Base-by-base conservation (phyloP, 768 basidiomycete species). In the Mycena belliarum region DNA sequence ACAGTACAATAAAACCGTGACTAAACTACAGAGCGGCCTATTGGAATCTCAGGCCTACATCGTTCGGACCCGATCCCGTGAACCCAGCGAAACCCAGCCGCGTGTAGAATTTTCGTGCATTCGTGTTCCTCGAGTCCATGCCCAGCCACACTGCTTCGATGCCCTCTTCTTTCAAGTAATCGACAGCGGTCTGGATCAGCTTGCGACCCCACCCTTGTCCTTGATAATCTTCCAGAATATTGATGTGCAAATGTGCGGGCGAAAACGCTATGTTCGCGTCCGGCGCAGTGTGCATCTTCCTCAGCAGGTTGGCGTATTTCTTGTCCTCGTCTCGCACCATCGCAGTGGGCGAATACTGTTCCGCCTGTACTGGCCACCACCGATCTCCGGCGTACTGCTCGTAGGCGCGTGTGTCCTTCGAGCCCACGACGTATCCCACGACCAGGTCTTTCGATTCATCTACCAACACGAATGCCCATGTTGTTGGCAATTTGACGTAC, bases 381-480 rank as follows among this genome's bases (percentile, higher is more conserved):
- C 78, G 73, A 44, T 77, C 73, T 21, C 73, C 70, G 2, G 83
- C 76, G 60, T 79, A 77, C 33, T 72, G 69, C 67, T 91, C 87
- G 67, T 82, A 91, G 6, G 75, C 73, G 33, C 84, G 81, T 32
- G 89, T 87, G 68, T 92, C 87, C 40, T 75, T 76, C 20, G 89
- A 79, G 46, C 87, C 87, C 32, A 92, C 69, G 55, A 84, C 71
- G 67, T 93, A 93, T 33, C 91, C 91, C 41, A 92, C 87, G 2
- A 86, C 81, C 25, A 18, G 26, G 37, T 70, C 67, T 23, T 61
- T 66, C 28, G 70, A 70, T 35, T 76, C 75, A 44, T 86, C 84
- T 40, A 82, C 84, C 68, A 93, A 72, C 40, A 92, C 89, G 69
- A 89, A 93, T 12, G 82, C 89, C 81, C 83, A 91, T 23, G 86